Base-by-base conservation (phyloP, 805 yeast genomes). In the Jamesozyma gamospora region DNA sequence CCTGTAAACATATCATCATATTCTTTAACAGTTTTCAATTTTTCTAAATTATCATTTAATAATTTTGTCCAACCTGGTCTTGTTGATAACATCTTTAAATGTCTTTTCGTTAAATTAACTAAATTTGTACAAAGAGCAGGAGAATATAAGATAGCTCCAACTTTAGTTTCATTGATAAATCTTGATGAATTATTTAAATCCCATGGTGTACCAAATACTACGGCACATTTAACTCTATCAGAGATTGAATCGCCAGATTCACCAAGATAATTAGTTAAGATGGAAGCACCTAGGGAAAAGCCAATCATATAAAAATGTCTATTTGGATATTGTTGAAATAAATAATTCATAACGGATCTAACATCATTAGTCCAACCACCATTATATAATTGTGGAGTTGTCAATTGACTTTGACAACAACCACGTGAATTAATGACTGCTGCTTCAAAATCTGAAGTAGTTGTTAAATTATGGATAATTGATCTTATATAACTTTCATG, bases 361-460 rank as follows among this genome's bases (percentile, higher is more conserved):
- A 84, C 56, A 60, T 84, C 95, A 41, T 74, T 77, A 1, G 84
- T 76, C 72, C 87, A 77, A 21, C 74, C 67, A 1, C 81, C 94
- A 51, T 74, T 74, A 61, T 79, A 85, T 44, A 84, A 63, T 49
- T 69, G 70, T 1, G 86, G 87, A 1, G 84, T 73, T 12, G 87
- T 76, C 44, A 83, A 61, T 37, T 70, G 67, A 5, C 87, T 72
- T 36, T 80, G 64, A 42, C 85, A 79, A 59, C 94, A 85, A 5
- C 94, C 94, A 36, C 95, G 66, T 4, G 79, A 65, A 53, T 82
- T 83, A 44, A 82, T 63, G 15, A 84, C 92, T 32, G 75, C 75
- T 7, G 74, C 68, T 45, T 80, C 88, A 66, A 82, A 80, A 1
- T 65, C 49, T 35, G 50, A 53, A 2, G 41, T 29, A 4, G 50